Percentiles rank a stretch among this genome's conserved stretches.
Conservation (phyloP, 768 basidiomycete genomes). For the Mycena chlorophos region DNA sequence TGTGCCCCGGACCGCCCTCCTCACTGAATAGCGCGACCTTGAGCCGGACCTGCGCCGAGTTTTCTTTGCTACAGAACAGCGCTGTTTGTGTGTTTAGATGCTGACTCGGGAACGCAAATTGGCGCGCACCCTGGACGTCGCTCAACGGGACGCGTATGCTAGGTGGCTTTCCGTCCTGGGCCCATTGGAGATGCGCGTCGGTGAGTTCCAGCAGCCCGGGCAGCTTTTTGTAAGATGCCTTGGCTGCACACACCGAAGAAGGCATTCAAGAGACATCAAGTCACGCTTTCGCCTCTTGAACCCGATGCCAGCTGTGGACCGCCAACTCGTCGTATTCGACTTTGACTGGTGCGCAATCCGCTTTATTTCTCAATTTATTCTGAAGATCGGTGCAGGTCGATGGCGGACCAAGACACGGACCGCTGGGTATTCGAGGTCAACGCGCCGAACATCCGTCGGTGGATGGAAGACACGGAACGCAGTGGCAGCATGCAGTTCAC, state of each 20-base stretch:
- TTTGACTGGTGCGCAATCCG: conserved; percentile 81
- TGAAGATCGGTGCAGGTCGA: conserved; percentile 54
- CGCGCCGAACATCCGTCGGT: conserved; percentile 78
- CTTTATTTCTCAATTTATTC: neutral
- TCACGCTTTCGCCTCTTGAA: neutral
- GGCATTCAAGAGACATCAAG: conserved; percentile 46
- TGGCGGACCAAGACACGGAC: conserved; percentile 96
- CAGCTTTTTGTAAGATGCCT: conserved; percentile 83
- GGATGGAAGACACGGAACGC: conserved; percentile 66
- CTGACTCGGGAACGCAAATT: conserved; percentile 15
- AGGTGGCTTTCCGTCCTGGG: conserved; percentile 68
- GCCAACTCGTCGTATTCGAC: conserved; percentile 88
- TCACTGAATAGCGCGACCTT: conserved; percentile 71
- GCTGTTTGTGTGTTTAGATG: conserved; percentile 42
- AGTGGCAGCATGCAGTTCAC: conserved; percentile 74
- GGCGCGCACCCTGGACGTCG: conserved; percentile 57
- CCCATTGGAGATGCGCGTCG: conserved; percentile 74
- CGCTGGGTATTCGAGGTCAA: conserved; percentile 90
- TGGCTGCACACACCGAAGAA: conserved; percentile 67
- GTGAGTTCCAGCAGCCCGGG: conserved; percentile 76
- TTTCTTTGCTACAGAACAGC: conserved; percentile 84
- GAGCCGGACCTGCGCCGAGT: conserved; percentile 74
- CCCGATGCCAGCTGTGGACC: conserved; percentile 27
- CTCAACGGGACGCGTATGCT: conserved; percentile 61
- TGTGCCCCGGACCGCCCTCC: conserved; percentile 75